Percentiles rank a stretch among this genome's conserved stretches.
These are phyloP conservation scores for Umbelopsis isabellina DNA, from an alignment of 192 early-diverging fungal species.

Conservation along the genomic window DNA sequence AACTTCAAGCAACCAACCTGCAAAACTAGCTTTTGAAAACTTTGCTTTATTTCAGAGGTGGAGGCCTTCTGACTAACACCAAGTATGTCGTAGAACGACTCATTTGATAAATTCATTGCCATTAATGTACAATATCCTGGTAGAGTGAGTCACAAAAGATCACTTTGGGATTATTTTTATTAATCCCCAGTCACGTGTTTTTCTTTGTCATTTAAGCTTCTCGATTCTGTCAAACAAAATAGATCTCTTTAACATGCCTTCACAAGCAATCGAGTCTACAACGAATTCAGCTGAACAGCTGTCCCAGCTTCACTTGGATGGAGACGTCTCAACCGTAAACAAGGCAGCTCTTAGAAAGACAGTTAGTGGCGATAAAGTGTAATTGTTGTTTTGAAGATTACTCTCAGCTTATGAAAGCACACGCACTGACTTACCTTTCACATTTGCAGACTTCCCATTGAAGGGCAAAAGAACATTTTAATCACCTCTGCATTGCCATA, in stretches of 20 bases:
- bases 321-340: background rate
- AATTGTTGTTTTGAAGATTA: background rate
- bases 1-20: constrained; percentile 29
- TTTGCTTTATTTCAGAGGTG: constrained; percentile 50
- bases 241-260: background rate
- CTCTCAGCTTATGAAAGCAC: background rate
- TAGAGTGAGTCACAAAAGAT: constrained; percentile 1
- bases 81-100: constrained; percentile 58
- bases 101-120: constrained; percentile 1
- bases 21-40: constrained; percentile 58
- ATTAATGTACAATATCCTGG: too few species aligned
- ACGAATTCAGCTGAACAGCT: background rate
- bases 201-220: constrained; percentile 17
- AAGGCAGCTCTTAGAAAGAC: background rate
- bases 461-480: constrained; percentile 83
- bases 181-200: background rate
- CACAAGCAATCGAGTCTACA: background rate
- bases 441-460: constrained; percentile 53
- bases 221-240: background rate
- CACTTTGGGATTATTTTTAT: background rate
- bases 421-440: background rate
- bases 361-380: background rate
- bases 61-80: constrained; percentile 48
- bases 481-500: constrained; percentile 97
- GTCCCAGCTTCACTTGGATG: background rate